Evolutionary conservation across 768 basidiomycete genomes (phyloP).

Genomic region (Lentinus brumalis): DNA sequence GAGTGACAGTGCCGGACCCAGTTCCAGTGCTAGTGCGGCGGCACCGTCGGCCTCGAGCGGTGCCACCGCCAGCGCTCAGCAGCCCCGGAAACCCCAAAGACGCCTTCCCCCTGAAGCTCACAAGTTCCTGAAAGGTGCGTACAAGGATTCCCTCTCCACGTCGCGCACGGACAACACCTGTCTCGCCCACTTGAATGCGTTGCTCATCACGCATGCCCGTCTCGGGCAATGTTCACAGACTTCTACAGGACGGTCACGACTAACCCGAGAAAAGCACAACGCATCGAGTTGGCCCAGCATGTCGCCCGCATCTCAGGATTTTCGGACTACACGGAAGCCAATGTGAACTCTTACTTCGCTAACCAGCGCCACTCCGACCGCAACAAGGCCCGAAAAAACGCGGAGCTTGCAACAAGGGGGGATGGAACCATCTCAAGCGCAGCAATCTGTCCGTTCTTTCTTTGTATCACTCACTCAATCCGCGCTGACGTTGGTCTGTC

Average conservation of each 20-base stretch:
- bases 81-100: background rate
- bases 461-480: background rate
- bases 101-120: slow-evolving; percentile 6
- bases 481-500: background rate
- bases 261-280: background rate
- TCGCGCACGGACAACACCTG: background rate
- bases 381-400: background rate
- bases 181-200: background rate
- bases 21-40: background rate
- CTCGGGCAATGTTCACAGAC: background rate
- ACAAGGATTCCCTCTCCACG: background rate
- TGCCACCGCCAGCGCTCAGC: background rate
- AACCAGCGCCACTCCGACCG: background rate
- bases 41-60: background rate
- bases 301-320: slow-evolving; percentile 10
- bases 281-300: background rate
- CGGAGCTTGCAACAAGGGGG: background rate
- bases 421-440: background rate
- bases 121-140: slow-evolving; percentile 12
- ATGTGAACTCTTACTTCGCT: background rate
- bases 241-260: slow-evolving; percentile 2
- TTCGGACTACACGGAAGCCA: slow-evolving; percentile 13
- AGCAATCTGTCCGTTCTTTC: slow-evolving; percentile 14
- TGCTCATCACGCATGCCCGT: background rate
- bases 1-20: background rate